Percentiles rank a stretch among this genome's conserved stretches.
Evolutionary conservation across 2,329 filamentous ascomycete species (phyloP).

Genomic region (Cytospora piceae): DNA sequence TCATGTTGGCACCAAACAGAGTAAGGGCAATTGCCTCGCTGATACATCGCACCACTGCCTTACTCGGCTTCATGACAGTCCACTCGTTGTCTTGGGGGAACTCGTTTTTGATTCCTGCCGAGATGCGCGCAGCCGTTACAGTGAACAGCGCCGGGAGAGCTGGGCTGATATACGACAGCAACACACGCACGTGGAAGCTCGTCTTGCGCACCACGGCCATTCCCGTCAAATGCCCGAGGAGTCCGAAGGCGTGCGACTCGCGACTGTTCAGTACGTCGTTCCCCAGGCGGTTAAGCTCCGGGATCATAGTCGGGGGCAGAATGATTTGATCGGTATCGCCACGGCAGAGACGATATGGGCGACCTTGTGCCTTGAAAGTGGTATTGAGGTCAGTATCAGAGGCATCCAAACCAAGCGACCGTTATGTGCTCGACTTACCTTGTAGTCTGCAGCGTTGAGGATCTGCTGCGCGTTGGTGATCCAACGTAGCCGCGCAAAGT

Average conservation of each 20-base stretch:
- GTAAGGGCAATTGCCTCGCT: conserved; percentile 1
- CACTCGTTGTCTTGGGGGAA: background rate
- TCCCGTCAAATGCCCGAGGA: background rate
- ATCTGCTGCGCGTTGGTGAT: background rate
- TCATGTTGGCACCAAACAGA: background rate
- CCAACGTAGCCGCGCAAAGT: background rate
- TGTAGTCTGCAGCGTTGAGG: background rate
- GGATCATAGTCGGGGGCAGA: background rate
- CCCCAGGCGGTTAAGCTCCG: background rate
- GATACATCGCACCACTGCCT: background rate
- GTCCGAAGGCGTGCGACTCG: background rate
- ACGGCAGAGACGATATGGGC: background rate
- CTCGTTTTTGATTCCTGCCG: background rate
- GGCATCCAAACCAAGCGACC: background rate
- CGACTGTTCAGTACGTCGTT: background rate
- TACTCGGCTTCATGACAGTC: conserved; percentile 2
- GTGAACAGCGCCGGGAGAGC: background rate
- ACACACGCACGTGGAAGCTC: background rate
- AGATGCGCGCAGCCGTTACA: background rate
- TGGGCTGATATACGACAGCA: conserved; percentile 4
- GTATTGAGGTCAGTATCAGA: background rate
- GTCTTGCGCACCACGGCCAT: background rate
- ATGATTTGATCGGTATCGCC: background rate
- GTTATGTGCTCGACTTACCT: background rate
- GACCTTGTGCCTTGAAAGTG: background rate